phyloP scores from a whole-genome alignment of 306 rosid genomes.

The Medicago arabica region DNA sequence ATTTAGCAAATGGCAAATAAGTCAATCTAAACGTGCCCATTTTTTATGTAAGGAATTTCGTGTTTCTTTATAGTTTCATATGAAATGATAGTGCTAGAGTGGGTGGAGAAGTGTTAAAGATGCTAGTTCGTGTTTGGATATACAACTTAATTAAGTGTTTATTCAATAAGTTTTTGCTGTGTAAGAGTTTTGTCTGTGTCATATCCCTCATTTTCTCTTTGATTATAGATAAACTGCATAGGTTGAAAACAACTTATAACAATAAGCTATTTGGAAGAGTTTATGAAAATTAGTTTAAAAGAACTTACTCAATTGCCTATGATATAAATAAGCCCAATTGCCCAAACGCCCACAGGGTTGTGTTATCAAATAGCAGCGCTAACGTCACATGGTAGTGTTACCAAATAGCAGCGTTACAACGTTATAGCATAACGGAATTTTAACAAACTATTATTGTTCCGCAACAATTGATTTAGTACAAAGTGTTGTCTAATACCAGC shows the following conservation, averaged over 20 bases:
- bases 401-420: not conserved
- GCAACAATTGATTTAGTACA: not conserved
- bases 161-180: not conserved
- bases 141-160: not conserved
- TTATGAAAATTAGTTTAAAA: not conserved
- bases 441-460: too few relatives aligned
- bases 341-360: not conserved
- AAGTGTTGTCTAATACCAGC: too few relatives aligned
- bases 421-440: too few relatives aligned
- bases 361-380: not conserved
- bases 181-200: not conserved
- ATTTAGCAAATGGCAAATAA: not conserved
- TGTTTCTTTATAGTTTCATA: not conserved
- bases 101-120: not conserved
- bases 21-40: not conserved
- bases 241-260: not conserved
- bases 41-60: not conserved
- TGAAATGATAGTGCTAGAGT: slow-evolving; percentile 4
- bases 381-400: not conserved
- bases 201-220: not conserved
- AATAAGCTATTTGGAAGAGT: not conserved
- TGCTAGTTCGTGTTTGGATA: not conserved
- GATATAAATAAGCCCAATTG: not conserved
- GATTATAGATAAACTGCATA: not conserved
- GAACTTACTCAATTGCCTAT: not conserved